Base-by-base conservation (phyloP, 148 eudicot species). In the Linanthus parryae region DNA sequence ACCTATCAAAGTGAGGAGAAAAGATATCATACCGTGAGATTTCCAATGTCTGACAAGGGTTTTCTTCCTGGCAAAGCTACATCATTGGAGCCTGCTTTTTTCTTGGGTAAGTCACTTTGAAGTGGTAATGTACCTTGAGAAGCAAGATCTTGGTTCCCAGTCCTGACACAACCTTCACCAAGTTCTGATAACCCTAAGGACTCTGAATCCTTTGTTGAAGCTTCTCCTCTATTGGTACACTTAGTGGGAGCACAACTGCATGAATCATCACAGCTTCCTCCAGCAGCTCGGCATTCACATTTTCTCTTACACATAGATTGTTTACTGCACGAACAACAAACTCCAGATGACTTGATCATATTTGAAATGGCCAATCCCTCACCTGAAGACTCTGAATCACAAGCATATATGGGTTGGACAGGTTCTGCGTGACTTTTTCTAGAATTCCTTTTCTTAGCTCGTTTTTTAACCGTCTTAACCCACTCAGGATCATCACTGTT, bases 91-190 rank as follows among this genome's bases (percentile, higher is more conserved):
- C 52, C 63, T 25, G 44, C 45, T 10, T 81, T 71, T 63, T 67
- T 72, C 43, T 70, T 81, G 29, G 76, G 44, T 0, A 86, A 54
- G 1, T 86, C 95, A 58, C 57, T 68, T 44, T 77, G 76, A 37
- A 86, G 86, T 37, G 83, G 40, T 20, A 75, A 53, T 41, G 87
- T 90, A 33, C 90, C 95, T 47, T 82, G 77, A 57, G 80, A 59
- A 38, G 79, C 90, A 64, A 85, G 89, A 46, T 51, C 72, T 3
- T 43, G 12, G 18, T 41, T 61, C 2, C 49, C 58, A 42, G 61
- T 70, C 3, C 13, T 29, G 31, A 58, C 65, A 30, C 22, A 26
- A 42, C 48, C 17, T 21, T 25, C 63, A 52, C 17, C 64, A 17
- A 30, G 42, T 12, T 27, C 46, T 59, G 52, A 23, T 54, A 15